Conservation (phyloP, 139 green algal species). For the Haematococcus lacustris region DNA sequence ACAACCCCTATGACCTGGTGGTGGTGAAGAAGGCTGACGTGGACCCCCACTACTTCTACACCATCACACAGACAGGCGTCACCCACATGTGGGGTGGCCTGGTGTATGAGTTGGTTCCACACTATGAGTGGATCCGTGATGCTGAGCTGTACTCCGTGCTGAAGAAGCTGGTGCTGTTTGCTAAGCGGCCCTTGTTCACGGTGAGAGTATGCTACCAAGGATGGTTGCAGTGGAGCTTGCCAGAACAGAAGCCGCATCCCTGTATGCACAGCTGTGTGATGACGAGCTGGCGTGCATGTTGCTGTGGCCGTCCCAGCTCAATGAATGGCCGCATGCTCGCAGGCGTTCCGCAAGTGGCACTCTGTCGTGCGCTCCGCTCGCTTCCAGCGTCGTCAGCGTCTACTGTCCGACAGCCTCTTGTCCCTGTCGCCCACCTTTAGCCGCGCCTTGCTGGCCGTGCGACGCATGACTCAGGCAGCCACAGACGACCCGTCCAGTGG, state of each 20-base stretch:
- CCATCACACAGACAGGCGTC: conserved; percentile 26
- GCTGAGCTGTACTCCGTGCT: conserved; percentile 29
- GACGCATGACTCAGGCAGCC: conserved; percentile 31
- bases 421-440: conserved; percentile 21
- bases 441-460: conserved; percentile 22
- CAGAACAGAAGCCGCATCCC: no score
- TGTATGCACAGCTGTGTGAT: no score
- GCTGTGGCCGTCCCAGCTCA: no score
- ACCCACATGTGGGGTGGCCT: conserved; percentile 18
- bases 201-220: no score
- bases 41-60: conserved; percentile 25
- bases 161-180: conserved; percentile 41
- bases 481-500: conserved; percentile 17
- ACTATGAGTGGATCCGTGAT: conserved; percentile 34
- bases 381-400: conserved; percentile 3
- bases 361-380: conserved; percentile 11
- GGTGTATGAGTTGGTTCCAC: conserved; percentile 25
- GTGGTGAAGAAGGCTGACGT: conserved; percentile 17
- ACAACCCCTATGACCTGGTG: conserved; percentile 39
- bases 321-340: no score
- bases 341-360: conserved; percentile 40
- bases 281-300: no score
- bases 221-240: no score
- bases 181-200: conserved; percentile 27
- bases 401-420: neutral